These are phyloP conservation scores for Pleodorina starrii DNA, from an alignment of 139 green algal genomes.

Conservation along the genomic window DNA sequence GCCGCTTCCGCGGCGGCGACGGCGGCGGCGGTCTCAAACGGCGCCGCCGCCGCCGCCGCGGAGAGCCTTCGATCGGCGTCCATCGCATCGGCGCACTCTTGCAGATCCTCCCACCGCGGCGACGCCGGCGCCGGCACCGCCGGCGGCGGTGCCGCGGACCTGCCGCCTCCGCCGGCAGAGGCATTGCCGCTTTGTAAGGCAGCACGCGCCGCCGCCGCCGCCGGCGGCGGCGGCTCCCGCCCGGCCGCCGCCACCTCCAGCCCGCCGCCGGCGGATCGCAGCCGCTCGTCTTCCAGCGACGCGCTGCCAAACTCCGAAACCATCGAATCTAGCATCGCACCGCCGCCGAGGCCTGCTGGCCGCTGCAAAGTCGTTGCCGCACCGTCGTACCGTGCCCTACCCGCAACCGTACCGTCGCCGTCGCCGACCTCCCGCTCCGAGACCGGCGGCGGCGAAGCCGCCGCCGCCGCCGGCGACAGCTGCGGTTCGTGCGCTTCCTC, in stretches of 20 bases:
- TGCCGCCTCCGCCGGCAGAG: not conserved
- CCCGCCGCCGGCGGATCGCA: not conserved
- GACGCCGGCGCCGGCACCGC: not conserved
- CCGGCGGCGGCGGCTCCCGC: not conserved
- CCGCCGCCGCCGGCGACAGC: no score
- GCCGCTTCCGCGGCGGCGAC: not conserved
- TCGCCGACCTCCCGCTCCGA: no score
- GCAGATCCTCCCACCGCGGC: not conserved
- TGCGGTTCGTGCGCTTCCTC: not conserved
- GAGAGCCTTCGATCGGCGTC: not conserved
- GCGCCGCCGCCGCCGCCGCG: not conserved
- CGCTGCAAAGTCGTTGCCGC: not conserved
- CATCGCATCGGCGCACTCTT: not conserved
- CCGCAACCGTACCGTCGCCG: no score
- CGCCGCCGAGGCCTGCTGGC: no score
- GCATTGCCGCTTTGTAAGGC: no score
- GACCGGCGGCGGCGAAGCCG: no score
- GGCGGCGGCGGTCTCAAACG: not conserved
- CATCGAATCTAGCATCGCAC: constrained; percentile 10
- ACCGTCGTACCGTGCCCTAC: not conserved
- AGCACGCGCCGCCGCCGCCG: not conserved
- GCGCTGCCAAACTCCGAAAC: constrained; percentile 39
- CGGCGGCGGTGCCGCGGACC: no score
- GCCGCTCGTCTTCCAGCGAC: constrained; percentile 3
- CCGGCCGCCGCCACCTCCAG: not conserved